Percentiles rank a stretch among this genome's conserved stretches.
Evolutionary conservation across 2,329 filamentous ascomycete genomes (phyloP).

Genomic region (Aspergillus japonicus): DNA sequence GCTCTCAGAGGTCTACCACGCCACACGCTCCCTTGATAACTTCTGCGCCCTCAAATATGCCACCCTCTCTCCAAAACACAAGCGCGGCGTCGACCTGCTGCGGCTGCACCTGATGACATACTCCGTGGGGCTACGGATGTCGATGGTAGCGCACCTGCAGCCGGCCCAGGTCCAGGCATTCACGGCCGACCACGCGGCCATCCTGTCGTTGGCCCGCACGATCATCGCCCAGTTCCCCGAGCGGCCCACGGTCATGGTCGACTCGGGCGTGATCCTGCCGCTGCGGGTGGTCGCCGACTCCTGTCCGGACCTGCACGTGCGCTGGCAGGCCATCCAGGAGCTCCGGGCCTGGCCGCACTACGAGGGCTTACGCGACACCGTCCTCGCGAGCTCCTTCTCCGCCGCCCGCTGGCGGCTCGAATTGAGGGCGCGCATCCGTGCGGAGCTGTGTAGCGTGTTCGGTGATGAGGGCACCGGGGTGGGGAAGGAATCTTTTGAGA

Average conservation of each 20-base stretch:
- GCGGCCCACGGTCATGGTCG: background rate
- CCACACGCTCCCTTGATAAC: background rate
- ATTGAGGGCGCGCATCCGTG: background rate
- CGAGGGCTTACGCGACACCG: background rate
- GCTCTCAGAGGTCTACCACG: background rate
- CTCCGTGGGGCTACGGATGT: background rate
- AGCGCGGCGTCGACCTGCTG: background rate
- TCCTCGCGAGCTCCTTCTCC: background rate
- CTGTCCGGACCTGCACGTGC: background rate
- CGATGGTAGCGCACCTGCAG: background rate
- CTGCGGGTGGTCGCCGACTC: background rate
- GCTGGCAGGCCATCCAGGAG: background rate
- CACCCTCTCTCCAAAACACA: background rate
- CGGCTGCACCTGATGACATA: background rate
- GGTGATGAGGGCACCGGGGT: background rate
- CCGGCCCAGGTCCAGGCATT: background rate
- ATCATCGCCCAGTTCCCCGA: background rate
- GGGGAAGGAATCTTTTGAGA: background rate
- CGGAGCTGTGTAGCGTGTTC: background rate
- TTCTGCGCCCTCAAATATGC: background rate
- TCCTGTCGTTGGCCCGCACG: background rate
- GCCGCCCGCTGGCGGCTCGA: background rate
- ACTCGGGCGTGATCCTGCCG: background rate
- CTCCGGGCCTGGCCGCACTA: background rate
- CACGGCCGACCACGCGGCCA: background rate